A percentile compares a stretch with the other conserved stretches of the same genome.
Evolutionary conservation across 2,329 filamentous ascomycete species (phyloP).

Genomic region (Beauveria rudraprayagi): DNA sequence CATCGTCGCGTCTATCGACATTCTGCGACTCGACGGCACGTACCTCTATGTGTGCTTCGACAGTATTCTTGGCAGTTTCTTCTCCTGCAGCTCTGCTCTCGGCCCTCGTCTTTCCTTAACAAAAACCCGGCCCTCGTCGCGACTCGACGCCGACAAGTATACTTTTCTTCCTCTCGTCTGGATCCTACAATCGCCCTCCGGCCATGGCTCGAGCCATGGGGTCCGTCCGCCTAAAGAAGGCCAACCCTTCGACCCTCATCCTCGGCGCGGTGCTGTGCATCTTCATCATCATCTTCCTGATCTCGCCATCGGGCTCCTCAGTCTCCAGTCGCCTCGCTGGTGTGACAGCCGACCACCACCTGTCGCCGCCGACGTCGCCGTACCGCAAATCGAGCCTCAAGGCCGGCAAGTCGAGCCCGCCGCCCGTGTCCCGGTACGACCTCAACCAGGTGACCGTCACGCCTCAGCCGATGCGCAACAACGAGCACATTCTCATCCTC

Average conservation of each 20-base stretch:
- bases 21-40: background rate
- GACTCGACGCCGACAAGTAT: background rate
- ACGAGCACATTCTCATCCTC: constrained; percentile 81
- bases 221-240: constrained; percentile 66
- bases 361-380: constrained; percentile 35
- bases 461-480: constrained; percentile 63
- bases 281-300: constrained; percentile 58
- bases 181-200: background rate
- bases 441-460: constrained; percentile 92
- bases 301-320: constrained; percentile 43
- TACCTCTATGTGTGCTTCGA: background rate
- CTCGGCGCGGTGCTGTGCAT: constrained; percentile 66
- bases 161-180: background rate
- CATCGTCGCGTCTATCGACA: background rate
- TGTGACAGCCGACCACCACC: constrained; percentile 35
- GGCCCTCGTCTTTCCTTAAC: constrained; percentile 1
- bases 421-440: constrained; percentile 85
- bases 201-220: constrained; percentile 52
- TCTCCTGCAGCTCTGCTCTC: background rate
- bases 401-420: constrained; percentile 41
- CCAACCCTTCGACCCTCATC: constrained; percentile 67
- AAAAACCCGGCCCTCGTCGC: background rate
- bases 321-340: constrained; percentile 38
- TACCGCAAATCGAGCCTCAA: constrained; percentile 32
- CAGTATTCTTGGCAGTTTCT: background rate